Conservation (phyloP, 176 grass and related monocot species). For the Oropetium thomaeum region DNA sequence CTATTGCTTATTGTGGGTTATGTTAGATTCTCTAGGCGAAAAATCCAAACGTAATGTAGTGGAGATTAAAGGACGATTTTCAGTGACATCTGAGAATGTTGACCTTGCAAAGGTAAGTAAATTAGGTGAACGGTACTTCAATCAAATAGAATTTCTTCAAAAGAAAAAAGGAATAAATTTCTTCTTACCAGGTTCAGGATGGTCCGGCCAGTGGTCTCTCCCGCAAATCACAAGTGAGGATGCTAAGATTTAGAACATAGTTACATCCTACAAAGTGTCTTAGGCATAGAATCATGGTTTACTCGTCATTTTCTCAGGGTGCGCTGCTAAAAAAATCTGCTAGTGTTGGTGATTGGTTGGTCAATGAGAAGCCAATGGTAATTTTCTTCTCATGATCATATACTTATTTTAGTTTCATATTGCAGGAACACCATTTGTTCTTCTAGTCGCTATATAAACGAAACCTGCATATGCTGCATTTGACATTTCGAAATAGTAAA, state of each 20-base stretch:
- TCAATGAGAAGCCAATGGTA: constrained; percentile 72
- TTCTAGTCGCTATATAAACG: neutral
- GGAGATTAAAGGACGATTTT: constrained; percentile 98
- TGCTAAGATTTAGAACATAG: constrained; percentile 23
- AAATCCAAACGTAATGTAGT: constrained; percentile 90
- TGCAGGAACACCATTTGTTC: neutral
- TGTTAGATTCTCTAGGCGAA: constrained; percentile 82
- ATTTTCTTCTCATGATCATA: constrained; percentile 1
- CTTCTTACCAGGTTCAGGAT: constrained; percentile 60
- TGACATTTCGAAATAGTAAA: neutral
- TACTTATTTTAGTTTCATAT: neutral
- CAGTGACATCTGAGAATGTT: constrained; percentile 97
- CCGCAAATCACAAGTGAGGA: constrained; percentile 66
- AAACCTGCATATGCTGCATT: neutral
- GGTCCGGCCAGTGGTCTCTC: constrained; percentile 53
- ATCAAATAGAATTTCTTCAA: neutral
- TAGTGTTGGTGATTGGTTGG: constrained; percentile 80
- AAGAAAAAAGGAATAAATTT: neutral
- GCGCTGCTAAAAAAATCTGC: constrained; percentile 90
- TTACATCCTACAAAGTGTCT: neutral
- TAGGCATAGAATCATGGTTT: constrained; percentile 5
- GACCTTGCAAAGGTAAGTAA: constrained; percentile 90
- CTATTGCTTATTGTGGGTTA: constrained; percentile 60
- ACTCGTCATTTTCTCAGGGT: constrained; percentile 50
- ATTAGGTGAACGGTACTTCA: constrained; percentile 3